These are phyloP conservation scores for Phytopythium delawarense DNA, from an alignment of 352 stramenopile species.

Conservation along the genomic window DNA sequence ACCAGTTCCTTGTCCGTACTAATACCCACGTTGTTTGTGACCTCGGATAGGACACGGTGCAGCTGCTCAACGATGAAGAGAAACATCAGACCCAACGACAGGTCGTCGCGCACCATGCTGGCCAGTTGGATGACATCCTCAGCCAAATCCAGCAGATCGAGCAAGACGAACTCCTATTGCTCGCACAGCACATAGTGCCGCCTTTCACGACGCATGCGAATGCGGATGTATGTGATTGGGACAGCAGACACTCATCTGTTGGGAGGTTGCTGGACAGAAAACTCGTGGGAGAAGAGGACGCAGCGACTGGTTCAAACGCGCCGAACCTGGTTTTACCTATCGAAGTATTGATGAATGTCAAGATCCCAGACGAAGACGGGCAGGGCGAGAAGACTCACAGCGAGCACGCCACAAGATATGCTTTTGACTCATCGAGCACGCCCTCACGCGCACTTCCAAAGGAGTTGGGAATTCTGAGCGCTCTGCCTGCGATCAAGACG, in stretches of 20 bases:
- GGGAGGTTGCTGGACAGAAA: not conserved
- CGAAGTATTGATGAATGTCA: constrained; percentile 45
- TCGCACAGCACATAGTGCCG: constrained; percentile 25
- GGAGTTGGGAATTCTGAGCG: not conserved
- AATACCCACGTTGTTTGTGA: not conserved
- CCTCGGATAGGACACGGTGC: constrained; percentile 40
- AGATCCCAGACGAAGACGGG: constrained; percentile 7
- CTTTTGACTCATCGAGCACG: not conserved
- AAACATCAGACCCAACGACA: constrained; percentile 20
- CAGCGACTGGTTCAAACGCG: constrained; percentile 8
- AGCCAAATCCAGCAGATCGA: constrained; percentile 45
- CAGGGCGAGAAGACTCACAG: not conserved
- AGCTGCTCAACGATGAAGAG: constrained; percentile 57
- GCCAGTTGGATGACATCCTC: constrained; percentile 49
- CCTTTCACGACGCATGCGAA: not conserved
- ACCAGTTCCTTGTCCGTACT: not conserved
- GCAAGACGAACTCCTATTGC: constrained; percentile 22
- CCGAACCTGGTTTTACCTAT: constrained; percentile 22
- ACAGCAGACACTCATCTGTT: not conserved
- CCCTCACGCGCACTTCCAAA: not conserved
- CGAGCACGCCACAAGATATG: not conserved
- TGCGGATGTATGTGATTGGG: not conserved
- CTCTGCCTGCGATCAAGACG: not conserved
- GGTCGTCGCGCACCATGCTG: constrained; percentile 19
- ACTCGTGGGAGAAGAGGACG: not conserved